phyloP scores from a whole-genome alignment of 768 basidiomycete species.

The Chlorophyllum brunneum region DNA sequence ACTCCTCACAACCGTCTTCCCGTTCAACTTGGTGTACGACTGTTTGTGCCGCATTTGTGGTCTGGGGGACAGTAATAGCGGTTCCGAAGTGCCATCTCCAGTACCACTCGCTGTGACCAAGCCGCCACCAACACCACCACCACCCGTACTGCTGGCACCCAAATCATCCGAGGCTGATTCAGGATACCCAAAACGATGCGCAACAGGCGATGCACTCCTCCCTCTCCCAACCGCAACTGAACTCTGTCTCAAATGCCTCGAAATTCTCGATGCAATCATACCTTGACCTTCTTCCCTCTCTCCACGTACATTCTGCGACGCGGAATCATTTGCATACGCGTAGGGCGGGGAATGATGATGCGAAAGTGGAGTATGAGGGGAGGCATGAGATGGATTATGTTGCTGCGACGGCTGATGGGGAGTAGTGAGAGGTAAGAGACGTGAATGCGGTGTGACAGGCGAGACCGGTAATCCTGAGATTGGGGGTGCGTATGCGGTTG shows the following conservation, averaged over 20 bases:
- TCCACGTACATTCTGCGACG: not conserved
- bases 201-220: slow-evolving; percentile 6
- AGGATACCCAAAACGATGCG: slow-evolving; percentile 9
- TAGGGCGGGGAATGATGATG: not conserved
- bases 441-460: not conserved
- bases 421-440: not conserved
- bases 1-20: slow-evolving; percentile 40
- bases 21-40: slow-evolving; percentile 41
- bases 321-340: not conserved
- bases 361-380: not conserved
- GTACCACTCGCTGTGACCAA: not conserved
- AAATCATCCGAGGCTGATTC: not conserved
- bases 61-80: slow-evolving; percentile 57
- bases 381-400: too few species aligned
- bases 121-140: not conserved
- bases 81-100: slow-evolving; percentile 20
- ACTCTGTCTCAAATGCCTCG: slow-evolving; percentile 4
- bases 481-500: not conserved
- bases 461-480: slow-evolving; percentile 33
- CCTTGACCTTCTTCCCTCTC: slow-evolving; percentile 6
- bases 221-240: slow-evolving; percentile 7
- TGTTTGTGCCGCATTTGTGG: slow-evolving; percentile 67
- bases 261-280: not conserved
- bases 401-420: not conserved
- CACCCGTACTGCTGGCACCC: not conserved